A percentile compares a stretch with the other conserved stretches of the same genome.
These are phyloP conservation scores for Skeletonema tropicum DNA, from an alignment of 108 stramenopile species.

Conservation along the genomic window DNA sequence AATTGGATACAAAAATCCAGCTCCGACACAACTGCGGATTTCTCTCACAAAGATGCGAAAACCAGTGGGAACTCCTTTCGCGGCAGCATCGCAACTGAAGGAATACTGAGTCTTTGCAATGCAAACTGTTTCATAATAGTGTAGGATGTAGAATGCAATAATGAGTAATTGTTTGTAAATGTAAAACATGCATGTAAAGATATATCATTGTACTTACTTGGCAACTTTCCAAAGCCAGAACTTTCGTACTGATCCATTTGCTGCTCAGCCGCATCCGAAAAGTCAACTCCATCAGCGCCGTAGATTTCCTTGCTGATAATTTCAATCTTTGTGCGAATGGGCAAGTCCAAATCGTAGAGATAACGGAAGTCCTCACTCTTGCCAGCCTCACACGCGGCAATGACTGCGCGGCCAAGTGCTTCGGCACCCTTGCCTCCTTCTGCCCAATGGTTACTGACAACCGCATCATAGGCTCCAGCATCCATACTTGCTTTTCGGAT, in stretches of 20 bases:
- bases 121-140: constrained; percentile 78
- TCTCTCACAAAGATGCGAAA: constrained; percentile 94
- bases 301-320: constrained; percentile 94
- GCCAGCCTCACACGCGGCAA: constrained; percentile 74
- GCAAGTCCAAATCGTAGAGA: constrained; percentile 83
- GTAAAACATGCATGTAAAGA: not conserved
- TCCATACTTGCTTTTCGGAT: constrained; percentile 83
- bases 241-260: constrained; percentile 92
- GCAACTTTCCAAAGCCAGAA: constrained; percentile 91
- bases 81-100: constrained; percentile 91
- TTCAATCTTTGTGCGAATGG: constrained; percentile 92
- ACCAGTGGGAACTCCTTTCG: constrained; percentile 93
- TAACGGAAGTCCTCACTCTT: constrained; percentile 84
- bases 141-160: constrained; percentile 19
- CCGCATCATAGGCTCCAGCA: constrained; percentile 94
- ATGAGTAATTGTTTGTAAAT: constrained; percentile 24
- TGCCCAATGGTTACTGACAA: constrained; percentile 95
- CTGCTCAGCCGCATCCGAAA: constrained; percentile 83
- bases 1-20: constrained; percentile 96
- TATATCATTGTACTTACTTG: constrained; percentile 45
- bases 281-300: constrained; percentile 96
- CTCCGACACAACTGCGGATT: constrained; percentile 95
- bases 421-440: constrained; percentile 95
- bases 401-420: constrained; percentile 91
- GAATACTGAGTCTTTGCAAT: constrained; percentile 99